Evolutionary conservation across 202 grass and related monocot genomes (phyloP).

Genomic region (Setaria viridis): DNA sequence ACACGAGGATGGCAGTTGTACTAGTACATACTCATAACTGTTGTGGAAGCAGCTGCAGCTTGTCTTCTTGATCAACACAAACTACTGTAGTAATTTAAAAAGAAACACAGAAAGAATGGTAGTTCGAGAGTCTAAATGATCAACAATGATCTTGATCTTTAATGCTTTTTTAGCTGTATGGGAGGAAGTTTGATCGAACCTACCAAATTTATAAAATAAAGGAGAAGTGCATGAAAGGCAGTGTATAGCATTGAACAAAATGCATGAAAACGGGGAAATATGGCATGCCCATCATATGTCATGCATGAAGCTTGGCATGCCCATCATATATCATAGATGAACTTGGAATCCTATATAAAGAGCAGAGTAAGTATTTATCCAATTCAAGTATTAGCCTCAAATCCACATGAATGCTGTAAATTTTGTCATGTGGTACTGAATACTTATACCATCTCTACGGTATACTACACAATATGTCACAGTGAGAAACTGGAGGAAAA

Average conservation of each 20-base stretch:
- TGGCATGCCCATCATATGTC: too few species aligned
- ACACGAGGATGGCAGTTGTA: too few species aligned
- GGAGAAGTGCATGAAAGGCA: background rate
- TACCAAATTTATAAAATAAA: background rate
- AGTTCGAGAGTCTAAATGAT: too few species aligned
- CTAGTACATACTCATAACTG: too few species aligned
- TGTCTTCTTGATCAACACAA: too few species aligned
- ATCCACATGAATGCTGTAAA: too few species aligned
- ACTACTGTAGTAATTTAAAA: too few species aligned
- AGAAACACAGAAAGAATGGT: too few species aligned
- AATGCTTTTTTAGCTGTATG: too few species aligned
- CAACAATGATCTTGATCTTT: too few species aligned
- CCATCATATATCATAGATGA: background rate
- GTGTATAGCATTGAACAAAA: background rate
- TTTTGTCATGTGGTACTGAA: background rate
- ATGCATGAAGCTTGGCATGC: background rate
- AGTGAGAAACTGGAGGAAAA: constrained; percentile 9
- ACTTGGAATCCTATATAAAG: background rate
- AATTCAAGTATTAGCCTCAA: background rate
- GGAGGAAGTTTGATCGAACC: too few species aligned
- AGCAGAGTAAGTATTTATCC: background rate
- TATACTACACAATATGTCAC: background rate
- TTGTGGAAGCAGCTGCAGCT: too few species aligned
- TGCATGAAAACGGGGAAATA: background rate
- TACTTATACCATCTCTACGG: background rate